phyloP scores from a whole-genome alignment of 352 stramenopile genomes.

The Phytophthora fragariaefolia region DNA sequence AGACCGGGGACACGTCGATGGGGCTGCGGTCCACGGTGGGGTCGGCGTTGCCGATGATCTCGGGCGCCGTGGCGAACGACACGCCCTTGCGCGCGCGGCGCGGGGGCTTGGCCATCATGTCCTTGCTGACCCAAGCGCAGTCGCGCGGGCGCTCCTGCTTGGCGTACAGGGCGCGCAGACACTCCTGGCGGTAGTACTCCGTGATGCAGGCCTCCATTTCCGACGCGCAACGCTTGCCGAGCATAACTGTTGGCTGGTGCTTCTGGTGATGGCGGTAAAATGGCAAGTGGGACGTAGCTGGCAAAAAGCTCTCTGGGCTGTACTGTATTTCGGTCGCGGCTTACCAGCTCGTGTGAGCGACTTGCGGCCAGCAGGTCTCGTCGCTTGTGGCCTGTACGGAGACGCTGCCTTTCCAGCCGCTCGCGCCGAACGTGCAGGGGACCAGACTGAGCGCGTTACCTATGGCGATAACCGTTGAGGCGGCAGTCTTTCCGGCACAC shows the following conservation, averaged over 20 bases:
- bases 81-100: slow-evolving; percentile 62
- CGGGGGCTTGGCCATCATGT: slow-evolving; percentile 52
- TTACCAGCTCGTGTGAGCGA: slow-evolving; percentile 20
- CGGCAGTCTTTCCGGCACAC: slow-evolving; percentile 15
- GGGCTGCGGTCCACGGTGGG: slow-evolving; percentile 72
- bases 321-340: slow-evolving; percentile 27
- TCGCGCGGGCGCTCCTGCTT: slow-evolving; percentile 56
- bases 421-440: slow-evolving; percentile 48
- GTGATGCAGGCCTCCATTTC: slow-evolving; percentile 81
- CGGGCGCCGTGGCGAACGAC: slow-evolving; percentile 57
- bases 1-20: slow-evolving; percentile 81
- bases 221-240: slow-evolving; percentile 75
- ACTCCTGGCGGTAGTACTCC: slow-evolving; percentile 87
- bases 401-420: slow-evolving; percentile 50
- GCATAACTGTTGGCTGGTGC: slow-evolving; percentile 36
- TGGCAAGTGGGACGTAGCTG: slow-evolving; percentile 32
- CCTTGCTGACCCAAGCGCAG: slow-evolving; percentile 55
- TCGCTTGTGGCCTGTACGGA: slow-evolving; percentile 42
- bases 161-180: slow-evolving; percentile 76
- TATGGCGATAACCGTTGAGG: slow-evolving; percentile 15
- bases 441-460: slow-evolving; percentile 38
- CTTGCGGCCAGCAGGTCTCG: slow-evolving; percentile 40
- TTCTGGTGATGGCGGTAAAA: slow-evolving; percentile 23
- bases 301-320: slow-evolving; percentile 54
- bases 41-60: slow-evolving; percentile 82